Evolutionary conservation across 1,284 basidiomycete genomes (phyloP), one percentile per base, ranked within the genome.

Genomic region (Ustilago lituana): DNA sequence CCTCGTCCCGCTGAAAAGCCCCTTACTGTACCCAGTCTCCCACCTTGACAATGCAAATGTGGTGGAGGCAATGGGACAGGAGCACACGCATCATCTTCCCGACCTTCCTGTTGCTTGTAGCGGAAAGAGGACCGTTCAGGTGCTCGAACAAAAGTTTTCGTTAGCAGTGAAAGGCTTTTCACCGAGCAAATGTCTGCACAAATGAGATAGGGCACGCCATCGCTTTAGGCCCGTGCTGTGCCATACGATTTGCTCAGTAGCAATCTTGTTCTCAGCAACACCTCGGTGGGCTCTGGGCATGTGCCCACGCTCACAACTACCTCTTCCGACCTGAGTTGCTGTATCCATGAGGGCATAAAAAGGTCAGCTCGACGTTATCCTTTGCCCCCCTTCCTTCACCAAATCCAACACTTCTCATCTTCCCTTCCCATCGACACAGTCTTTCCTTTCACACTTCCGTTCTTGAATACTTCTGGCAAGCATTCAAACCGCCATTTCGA

Each of bases 381-480:
- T 20, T 15, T 41, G 20, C 29, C 41, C 31, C 35, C 17, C 47
- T 17, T n/a, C 36, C n/a, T n/a, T n/a, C n/a, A n/a, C n/a, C n/a
- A n/a, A n/a, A n/a, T n/a, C n/a, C n/a, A 39, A 19, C 23, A 17
- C 24, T 31, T 11, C 39, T 33, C 22, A 24, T 44, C 33, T 22
- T 26, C 35, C 33, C 20, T 35, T 41, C 33, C 32, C 31, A 32
- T 23, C 39, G 36, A 31, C 41, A 45, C 40, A 40, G 17, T 31
- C 43, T 39, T 36, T 39, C 20, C 14, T 12, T 29, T 15, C 50
- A 22, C 24, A 33, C 26, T 33, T 11, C 15, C 38, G 17, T 20
- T 9, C 20, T 41, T 57, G 38, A 39, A 60, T 29, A 48, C 63
- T 66, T 55, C 57, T 56, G 63, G 57, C 48, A 60, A 66, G 62